Evolutionary conservation across 2,329 filamentous ascomycete species (phyloP), one percentile per base, ranked within the genome.

Genomic region (Cercospora zeae-maydis): DNA sequence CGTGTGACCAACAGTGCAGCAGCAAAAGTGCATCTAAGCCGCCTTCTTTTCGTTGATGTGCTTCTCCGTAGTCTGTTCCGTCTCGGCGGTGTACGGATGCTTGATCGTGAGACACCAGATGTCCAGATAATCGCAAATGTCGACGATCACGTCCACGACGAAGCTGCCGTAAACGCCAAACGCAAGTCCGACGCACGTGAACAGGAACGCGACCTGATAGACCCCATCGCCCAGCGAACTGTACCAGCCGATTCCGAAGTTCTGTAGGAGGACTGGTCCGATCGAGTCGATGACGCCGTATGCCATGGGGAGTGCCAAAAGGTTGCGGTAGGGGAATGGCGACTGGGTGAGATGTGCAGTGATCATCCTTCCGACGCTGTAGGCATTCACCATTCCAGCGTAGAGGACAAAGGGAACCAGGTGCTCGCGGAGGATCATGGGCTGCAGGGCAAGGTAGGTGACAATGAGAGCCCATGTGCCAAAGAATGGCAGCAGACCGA

Each of bases 101-200:
- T 99, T 99, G 80, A 99, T 99, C 1, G 91, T 96, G 75, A 99
- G 81, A 75, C 95, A 99, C 92, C 92, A 98, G 69, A 99, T 99
- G 75, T 99, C 95, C 65, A 98, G 83, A 76, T 96, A 96, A 76
- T 99, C 95, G 79, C 95, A 99, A 71, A 99, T 98, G 31, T 92
- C 96, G 63, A 95, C 92, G 69, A 99, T 97, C 61, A 98, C 93
- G 75, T 98, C 95, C 33, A 96, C 90, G 61, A 98, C 92, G 76
- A 99, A 99, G 76, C 92, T 96, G 64, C 92, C 93, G 78, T 99
- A 97, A n/a, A 98, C 87, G 34, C 95, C 95, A 53, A 96, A 76
- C 0, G 89, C 90, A 63, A 91, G 79, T 24, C 95, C 95, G 24
- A 98, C 80, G 80, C 93, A 93, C 74, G 88, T 84, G 78, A 96